Base-by-base conservation (phyloP, 1,284 basidiomycete species). In the Filobasidium uniguttulatum region DNA sequence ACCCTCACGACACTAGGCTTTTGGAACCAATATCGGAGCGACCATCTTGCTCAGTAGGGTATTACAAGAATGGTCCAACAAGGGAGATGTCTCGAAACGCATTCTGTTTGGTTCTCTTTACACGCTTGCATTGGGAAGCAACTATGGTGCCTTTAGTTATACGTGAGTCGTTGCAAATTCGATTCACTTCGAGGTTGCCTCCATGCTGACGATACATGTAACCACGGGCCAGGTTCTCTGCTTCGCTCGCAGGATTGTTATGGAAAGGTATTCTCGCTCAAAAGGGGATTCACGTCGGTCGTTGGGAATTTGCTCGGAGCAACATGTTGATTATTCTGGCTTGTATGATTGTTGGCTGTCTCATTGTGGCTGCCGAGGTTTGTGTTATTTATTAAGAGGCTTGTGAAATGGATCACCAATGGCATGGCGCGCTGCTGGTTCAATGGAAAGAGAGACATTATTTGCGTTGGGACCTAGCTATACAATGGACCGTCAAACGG, bases 11-110 rank as follows among this genome's bases (percentile, higher is more conserved):
- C n/a, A n/a, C n/a, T 53, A 74, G 76, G 64, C 90, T 44, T 80
- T 85, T 20, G 90, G 90, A 0, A 96, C 91, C 9, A 96, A 96
- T 65, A 96, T 97, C 50, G 93, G 91, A 35, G 85, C 88, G 2
- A 96, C 91, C 0, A 93, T 98, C 62, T 75, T 98, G 25, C 77
- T 96, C 20, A 78, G 61, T 22, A 57, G 64, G 48, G 59, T 70
- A 6, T 49, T 68, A 23, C 63, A 64, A 46, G 57, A 59, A 48
- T 65, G 68, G 65, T 50, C 59, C 46, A 57, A 61, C 44, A 55
- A 56, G 44, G 44, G 47, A 17, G 35, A 15, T 1, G 60, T 65
- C 1, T 62, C 68, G n/a, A 52, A 65, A 12, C 54, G 70, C 26
- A 61, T 65, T 20, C 57, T 71, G 25, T 65, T 61, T 46, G 68